A percentile compares a stretch with the other conserved stretches of the same genome.
These are phyloP conservation scores for Buddleja alternifolia DNA, from an alignment of 257 asterid species.

Conservation along the genomic window DNA sequence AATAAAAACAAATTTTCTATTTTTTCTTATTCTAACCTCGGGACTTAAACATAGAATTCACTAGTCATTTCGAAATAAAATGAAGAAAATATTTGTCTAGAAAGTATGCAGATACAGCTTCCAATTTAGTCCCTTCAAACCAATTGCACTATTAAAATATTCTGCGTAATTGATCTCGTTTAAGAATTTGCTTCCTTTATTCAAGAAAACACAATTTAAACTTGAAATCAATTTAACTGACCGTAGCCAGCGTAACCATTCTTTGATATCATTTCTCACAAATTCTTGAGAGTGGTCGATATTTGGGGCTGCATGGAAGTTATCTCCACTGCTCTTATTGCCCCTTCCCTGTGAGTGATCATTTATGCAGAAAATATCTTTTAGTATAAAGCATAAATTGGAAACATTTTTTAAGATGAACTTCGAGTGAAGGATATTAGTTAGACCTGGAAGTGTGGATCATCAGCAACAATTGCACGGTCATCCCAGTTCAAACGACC, in stretches of 20 bases:
- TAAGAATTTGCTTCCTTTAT: not conserved
- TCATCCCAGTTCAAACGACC: constrained; percentile 98
- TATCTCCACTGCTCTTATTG: constrained; percentile 95
- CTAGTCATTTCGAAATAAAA: not conserved
- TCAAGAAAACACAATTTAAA: not conserved
- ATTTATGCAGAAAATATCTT: not conserved
- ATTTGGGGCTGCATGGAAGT: constrained; percentile 98
- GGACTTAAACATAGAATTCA: not conserved
- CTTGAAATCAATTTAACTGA: constrained; percentile 33
- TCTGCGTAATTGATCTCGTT: no score
- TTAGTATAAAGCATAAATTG: not conserved
- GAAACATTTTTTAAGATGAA: not conserved
- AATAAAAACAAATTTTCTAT: not conserved
- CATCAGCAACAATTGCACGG: constrained; percentile 92
- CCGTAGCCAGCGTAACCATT: constrained; percentile 94
- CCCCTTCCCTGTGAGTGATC: constrained; percentile 77
- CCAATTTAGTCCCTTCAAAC: not conserved
- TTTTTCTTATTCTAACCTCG: not conserved
- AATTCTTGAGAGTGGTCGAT: constrained; percentile 98
- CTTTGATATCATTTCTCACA: constrained; percentile 89
- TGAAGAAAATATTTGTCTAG: not conserved
- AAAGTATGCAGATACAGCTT: not conserved
- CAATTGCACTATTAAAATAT: no score
- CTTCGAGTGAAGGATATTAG: constrained; percentile 22
- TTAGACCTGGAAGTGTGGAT: constrained; percentile 97